Evolutionary conservation across 2,329 filamentous ascomycete species (phyloP), one percentile per base, ranked within the genome.

Genomic region (Seiridium cupressi): DNA sequence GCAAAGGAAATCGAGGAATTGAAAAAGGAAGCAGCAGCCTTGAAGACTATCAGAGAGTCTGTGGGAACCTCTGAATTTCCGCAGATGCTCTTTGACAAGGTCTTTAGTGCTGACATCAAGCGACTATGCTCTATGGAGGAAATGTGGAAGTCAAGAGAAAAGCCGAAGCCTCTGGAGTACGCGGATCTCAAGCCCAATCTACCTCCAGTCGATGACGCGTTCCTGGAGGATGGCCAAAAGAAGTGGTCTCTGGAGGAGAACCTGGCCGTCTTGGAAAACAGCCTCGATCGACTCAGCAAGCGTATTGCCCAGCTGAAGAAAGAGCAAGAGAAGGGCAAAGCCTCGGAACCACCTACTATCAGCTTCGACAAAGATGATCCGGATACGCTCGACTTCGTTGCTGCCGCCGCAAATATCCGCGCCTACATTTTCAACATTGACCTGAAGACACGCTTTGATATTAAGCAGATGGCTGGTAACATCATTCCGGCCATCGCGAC

Each of bases 401-500:
- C 93, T 1, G 88, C 95, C 0, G 92, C 90, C 66, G 92, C 94
- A 36, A 99, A 99, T 69, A 85, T 99, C 32, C 87, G 95, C 49
- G 95, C 94, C 1, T 81, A 86, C 32, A 83, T 96, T n/a, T 99
- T 99, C 71, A 90, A 88, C 59, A 97, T 99, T 60, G 90, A 94
- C 58, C 78, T 81, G 4, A 94, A 92, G 73, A 96, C 93, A 31
- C 92, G 96, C 61, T 99, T 98, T 70, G 93, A 98, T 71, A 93
- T 95, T 69, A 99, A 99, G 78, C 91, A 99, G 76, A 99, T 98
- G 94, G 95, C 95, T 3, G 95, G 95, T 58, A 99, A 99, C 73
- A 99, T 99, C 69, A 99, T 99, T 62, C 95, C 95, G 1, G 95
- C 95, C 2, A 99, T 99, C 71, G 95, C 95, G 4, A 99, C 95